Evolutionary conservation across 306 rosid genomes (phyloP).

Genomic region (Lathyrus aphaca): DNA sequence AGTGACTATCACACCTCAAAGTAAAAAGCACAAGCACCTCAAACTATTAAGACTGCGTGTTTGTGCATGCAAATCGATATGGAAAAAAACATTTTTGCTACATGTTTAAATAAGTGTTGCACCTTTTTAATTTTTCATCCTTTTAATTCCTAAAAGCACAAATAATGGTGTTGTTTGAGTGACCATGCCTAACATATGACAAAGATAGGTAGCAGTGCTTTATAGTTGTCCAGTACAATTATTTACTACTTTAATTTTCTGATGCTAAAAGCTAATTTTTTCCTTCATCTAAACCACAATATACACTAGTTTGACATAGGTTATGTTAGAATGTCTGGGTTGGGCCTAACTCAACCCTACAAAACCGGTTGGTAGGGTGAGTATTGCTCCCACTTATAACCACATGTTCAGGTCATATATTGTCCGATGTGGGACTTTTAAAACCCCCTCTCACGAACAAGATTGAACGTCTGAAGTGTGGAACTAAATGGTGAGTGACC

Average conservation of each 20-base stretch:
- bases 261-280: background rate
- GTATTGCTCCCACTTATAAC: too few relatives aligned
- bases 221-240: background rate
- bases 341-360: too few relatives aligned
- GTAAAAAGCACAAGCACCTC: constrained; percentile 5
- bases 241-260: background rate
- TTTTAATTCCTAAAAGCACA: background rate
- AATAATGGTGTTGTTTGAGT: background rate
- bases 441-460: too few relatives aligned
- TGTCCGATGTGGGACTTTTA: too few relatives aligned
- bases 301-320: background rate
- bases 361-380: too few relatives aligned
- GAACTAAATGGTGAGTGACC: too few relatives aligned
- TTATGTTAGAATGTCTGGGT: too few relatives aligned
- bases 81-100: background rate
- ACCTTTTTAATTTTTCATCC: background rate
- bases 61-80: background rate
- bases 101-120: background rate
- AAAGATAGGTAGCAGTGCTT: constrained; percentile 5
- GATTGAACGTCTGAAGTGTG: too few relatives aligned
- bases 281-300: background rate
- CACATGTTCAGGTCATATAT: too few relatives aligned
- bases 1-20: background rate
- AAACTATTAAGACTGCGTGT: background rate
- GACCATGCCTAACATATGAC: background rate